Base-by-base conservation (phyloP, 2,329 filamentous ascomycete genomes). In the Diaporthe longicolla region DNA sequence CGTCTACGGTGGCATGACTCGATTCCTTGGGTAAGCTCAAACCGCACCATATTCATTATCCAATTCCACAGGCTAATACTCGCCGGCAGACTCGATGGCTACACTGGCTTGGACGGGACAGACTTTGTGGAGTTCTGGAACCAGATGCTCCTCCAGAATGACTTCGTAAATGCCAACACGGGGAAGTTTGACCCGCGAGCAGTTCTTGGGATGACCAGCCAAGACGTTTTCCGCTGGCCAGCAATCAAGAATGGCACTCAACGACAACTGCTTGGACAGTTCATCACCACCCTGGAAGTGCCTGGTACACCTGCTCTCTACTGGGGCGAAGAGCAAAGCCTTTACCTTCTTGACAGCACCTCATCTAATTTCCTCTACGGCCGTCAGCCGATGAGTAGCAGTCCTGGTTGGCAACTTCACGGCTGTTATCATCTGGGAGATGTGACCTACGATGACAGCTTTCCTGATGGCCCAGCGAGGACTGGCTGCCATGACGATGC, bases 171-270 rank as follows among this genome's bases (percentile, higher is more conserved):
- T 75, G 84, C 87, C 5, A 87, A 89, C 77, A 90, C 88, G 2
- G 89, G 88, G 21, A 81, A 87, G 72, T 90, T 91, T 74, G 90
- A 92, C 76, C 90, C 90, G 4, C 86, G 90, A 1, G 90, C 92
- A 77, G 87, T 92, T 83, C 91, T 88, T 77, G 90, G 90, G 37
- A 86, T 87, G 5, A 90, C 89, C 3, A 92, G 92, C 77, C 90
- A 92, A 81, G 90, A 92, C 78, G 89, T 92, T 4, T 90, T 92
- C 77, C 85, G 90, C 29, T 92, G 90, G 90, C 90, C 90, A 3
- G 85, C 89, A 8, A 83, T 92, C 48, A 82, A 85, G 57, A 85
- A 88, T 73, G 90, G 90, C 3, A 86, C 87, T 0, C 85, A 91
- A 77, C 85, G 88, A 55, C 87, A 89, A 78, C 81, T 91, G 4